Evolutionary conservation across 805 yeast species (phyloP), one percentile per base, ranked within the genome.

Genomic region (Cyberlindnera japonica): DNA sequence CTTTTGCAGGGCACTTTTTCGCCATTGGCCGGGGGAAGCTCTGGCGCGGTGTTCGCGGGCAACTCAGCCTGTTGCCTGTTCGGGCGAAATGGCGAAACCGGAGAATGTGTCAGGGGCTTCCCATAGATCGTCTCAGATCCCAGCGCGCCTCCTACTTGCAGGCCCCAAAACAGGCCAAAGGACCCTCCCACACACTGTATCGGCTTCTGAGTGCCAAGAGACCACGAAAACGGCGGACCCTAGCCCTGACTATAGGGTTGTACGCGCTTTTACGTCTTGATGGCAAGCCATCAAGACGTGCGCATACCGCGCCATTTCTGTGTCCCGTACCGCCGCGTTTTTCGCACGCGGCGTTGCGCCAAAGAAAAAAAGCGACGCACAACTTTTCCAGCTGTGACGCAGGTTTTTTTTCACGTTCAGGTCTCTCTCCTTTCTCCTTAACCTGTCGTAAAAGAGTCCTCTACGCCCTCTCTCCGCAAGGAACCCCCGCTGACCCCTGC

Each of bases 281-380:
- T 29, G 8, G 19, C 11, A 18, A 18, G 9, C 22, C 33, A 18
- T 5, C 14, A 6, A 18, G 33, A 18, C 21, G 33, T 29, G 11
- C 22, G 22, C 33, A 6, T 10, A 9, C 22, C 16, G 14, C 22
- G 6, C 16, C 6, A 21, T n/a, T 31, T 20, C 24, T 32, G 35
- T 14, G 11, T 18, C 35, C 6, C 35, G 19, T 10, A 32, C 35
- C 35, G 22, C 19, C 16, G 7, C 9, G 11, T n/a, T 19, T 37
- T 42, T 42, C 42, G 45, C 45, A 42, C 45, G 45, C 45, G 38
- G 30, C 26, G 9, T 33, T 38, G 19, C 43, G 43, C 35, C 35
- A 37, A 24, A 24, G 17, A 23, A 41, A 28, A 42, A 28, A 42
- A 42, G 38, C 41, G 45, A 42, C 45, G 34, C 45, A 42, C 34